Percentiles rank a stretch among this genome's conserved stretches.
These are phyloP conservation scores for Tuber brumale DNA, from an alignment of 495 filamentous ascomycete genomes.

Conservation along the genomic window DNA sequence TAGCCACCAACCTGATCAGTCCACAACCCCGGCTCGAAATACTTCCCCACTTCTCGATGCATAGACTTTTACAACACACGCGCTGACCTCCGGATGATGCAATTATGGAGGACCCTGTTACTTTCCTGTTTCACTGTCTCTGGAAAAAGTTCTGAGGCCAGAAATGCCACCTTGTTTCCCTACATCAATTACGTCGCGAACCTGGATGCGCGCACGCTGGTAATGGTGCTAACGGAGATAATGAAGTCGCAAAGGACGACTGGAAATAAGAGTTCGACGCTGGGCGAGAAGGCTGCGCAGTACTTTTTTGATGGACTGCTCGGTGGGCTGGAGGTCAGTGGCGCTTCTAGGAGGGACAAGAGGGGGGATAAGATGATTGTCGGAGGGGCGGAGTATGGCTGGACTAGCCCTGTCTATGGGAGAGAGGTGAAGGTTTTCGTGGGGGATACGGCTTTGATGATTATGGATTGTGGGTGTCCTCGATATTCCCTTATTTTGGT, in stretches of 20 bases:
- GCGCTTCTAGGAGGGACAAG: conserved; percentile 9
- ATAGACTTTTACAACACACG: conserved; percentile 34
- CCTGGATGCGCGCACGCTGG: conserved; percentile 36
- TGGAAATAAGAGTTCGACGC: conserved; percentile 19
- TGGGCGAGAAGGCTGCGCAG: conserved; percentile 18
- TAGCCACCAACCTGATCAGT: conserved; percentile 2
- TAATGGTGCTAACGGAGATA: conserved; percentile 40
- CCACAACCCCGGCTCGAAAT: conserved; percentile 13
- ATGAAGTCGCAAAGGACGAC: conserved; percentile 34
- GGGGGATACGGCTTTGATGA: conserved; percentile 42
- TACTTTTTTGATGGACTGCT: conserved; percentile 39
- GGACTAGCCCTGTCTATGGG: conserved; percentile 27
- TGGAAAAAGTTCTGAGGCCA: conserved; percentile 32
- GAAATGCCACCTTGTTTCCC: conserved; percentile 35
- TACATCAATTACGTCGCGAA: conserved; percentile 40
- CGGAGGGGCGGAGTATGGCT: conserved; percentile 36
- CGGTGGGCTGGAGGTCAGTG: conserved; percentile 36
- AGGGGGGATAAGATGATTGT: conserved; percentile 39
- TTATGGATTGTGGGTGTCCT: conserved; percentile 38
- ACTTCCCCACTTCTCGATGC: conserved; percentile 35
- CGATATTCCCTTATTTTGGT: neutral
- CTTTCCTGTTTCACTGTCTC: conserved; percentile 41
- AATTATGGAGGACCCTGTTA: conserved; percentile 37
- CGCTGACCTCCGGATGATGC: conserved; percentile 29
- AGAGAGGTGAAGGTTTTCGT: conserved; percentile 41